Evolutionary conservation across 2,329 filamentous ascomycete genomes (phyloP).

Genomic region (Fusarium algeriense): DNA sequence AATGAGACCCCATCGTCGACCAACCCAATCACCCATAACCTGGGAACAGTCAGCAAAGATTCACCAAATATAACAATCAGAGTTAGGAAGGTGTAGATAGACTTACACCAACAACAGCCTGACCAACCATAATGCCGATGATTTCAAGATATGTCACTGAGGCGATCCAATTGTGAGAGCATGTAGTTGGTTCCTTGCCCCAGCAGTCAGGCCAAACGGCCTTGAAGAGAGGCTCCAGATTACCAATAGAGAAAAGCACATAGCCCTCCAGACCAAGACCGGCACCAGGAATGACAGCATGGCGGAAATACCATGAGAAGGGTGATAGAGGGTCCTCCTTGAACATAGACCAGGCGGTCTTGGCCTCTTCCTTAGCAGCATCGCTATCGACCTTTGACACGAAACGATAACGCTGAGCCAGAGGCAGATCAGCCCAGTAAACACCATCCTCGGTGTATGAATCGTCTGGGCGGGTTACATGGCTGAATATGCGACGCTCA

Average conservation of each 20-base stretch:
- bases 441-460: conserved; percentile 83
- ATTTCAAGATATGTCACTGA: conserved; percentile 93
- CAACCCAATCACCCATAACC: conserved; percentile 78
- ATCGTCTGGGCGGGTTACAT: conserved; percentile 88
- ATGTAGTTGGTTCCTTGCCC: conserved; percentile 70
- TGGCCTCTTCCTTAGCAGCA: conserved; percentile 77
- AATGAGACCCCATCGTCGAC: conserved; percentile 93
- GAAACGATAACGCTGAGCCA: conserved; percentile 78
- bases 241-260: conserved; percentile 96
- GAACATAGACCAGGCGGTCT: conserved; percentile 78
- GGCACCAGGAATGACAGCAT: conserved; percentile 92
- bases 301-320: conserved; percentile 86
- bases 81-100: not conserved
- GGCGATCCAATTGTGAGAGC: conserved; percentile 83
- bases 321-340: conserved; percentile 89
- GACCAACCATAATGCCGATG: conserved; percentile 93
- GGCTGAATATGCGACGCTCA: conserved; percentile 76
- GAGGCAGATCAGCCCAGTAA: conserved; percentile 92
- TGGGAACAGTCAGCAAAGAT: conserved; percentile 45
- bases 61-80: not conserved
- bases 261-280: conserved; percentile 95
- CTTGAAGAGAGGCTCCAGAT: conserved; percentile 84
- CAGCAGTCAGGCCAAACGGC: conserved; percentile 84
- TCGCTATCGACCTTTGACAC: conserved; percentile 78
- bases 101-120: conserved; percentile 84